Percentiles rank a stretch among this genome's conserved stretches.
phyloP scores from a whole-genome alignment of 805 yeast genomes.

The Crinitomyces ghanaensis region DNA sequence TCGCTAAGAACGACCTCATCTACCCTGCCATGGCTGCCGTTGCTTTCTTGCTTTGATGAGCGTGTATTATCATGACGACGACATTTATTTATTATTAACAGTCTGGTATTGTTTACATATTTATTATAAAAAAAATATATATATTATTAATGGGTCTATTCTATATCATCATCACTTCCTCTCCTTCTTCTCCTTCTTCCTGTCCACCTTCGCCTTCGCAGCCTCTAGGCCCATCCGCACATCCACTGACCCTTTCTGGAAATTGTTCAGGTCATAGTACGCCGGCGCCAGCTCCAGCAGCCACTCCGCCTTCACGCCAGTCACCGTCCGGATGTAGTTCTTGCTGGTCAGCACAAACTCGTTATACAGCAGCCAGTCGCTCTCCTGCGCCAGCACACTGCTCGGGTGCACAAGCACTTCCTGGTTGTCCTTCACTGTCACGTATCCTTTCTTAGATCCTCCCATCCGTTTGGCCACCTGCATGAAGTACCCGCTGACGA shows the following conservation, averaged over 20 bases:
- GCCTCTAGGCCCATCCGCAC: constrained; percentile 59
- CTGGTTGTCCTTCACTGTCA: constrained; percentile 91
- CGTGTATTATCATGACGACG: no score
- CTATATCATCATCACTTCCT: constrained; percentile 2
- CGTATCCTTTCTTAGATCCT: constrained; percentile 46
- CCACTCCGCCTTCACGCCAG: constrained; percentile 88
- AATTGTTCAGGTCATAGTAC: constrained; percentile 52
- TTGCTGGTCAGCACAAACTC: constrained; percentile 91
- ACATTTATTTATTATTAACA: neutral
- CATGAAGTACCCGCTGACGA: constrained; percentile 93
- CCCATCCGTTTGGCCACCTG: constrained; percentile 91
- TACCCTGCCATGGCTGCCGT: no score
- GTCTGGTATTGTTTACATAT: no score
- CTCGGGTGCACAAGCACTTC: constrained; percentile 92
- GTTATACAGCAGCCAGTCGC: constrained; percentile 90
- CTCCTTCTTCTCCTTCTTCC: constrained; percentile 7
- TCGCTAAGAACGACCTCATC: no score
- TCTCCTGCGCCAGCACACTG: constrained; percentile 76
- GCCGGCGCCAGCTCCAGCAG: constrained; percentile 68
- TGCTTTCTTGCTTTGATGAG: no score
- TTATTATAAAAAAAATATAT: constrained; percentile 1
- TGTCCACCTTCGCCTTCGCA: constrained; percentile 34
- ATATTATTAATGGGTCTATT: constrained; percentile 1
- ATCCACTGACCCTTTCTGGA: constrained; percentile 62
- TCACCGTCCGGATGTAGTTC: constrained; percentile 90